Evolutionary conservation across 805 yeast species (phyloP).

Genomic region (Monosporozyma aquatica): DNA sequence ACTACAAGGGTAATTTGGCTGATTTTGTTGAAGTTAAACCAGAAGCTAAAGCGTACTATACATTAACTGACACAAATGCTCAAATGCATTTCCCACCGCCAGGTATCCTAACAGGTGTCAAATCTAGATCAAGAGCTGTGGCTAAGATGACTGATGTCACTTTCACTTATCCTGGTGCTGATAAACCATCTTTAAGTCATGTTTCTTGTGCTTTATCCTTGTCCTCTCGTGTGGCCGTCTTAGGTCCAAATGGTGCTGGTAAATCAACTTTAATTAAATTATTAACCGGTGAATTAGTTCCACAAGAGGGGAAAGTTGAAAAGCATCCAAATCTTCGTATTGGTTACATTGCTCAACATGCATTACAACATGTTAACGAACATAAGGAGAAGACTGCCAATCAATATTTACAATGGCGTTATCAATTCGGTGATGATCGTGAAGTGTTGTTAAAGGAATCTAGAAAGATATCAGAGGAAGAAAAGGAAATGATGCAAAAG

Average conservation of each 20-base stretch:
- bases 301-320: slow-evolving; percentile 82
- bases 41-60: slow-evolving; percentile 92
- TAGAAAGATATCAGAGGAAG: slow-evolving; percentile 71
- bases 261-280: slow-evolving; percentile 91
- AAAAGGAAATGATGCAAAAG: slow-evolving; percentile 62
- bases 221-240: slow-evolving; percentile 92
- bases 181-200: slow-evolving; percentile 66
- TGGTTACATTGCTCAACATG: slow-evolving; percentile 98
- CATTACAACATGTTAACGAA: slow-evolving; percentile 92
- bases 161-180: slow-evolving; percentile 82
- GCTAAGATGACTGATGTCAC: slow-evolving; percentile 80
- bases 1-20: slow-evolving; percentile 92
- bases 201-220: slow-evolving; percentile 87
- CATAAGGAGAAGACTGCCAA: slow-evolving; percentile 97
- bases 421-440: slow-evolving; percentile 95
- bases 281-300: slow-evolving; percentile 84
- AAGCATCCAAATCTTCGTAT: slow-evolving; percentile 97
- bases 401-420: slow-evolving; percentile 97
- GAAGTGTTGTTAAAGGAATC: slow-evolving; percentile 91
- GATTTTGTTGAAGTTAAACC: slow-evolving; percentile 88
- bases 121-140: slow-evolving; percentile 88
- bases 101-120: slow-evolving; percentile 94
- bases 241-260: slow-evolving; percentile 99
- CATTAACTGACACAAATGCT: slow-evolving; percentile 83
- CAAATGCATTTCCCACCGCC: slow-evolving; percentile 99